Evolutionary conservation across 2,329 filamentous ascomycete species (phyloP).

Genomic region (Beauveria rudraprayagi): DNA sequence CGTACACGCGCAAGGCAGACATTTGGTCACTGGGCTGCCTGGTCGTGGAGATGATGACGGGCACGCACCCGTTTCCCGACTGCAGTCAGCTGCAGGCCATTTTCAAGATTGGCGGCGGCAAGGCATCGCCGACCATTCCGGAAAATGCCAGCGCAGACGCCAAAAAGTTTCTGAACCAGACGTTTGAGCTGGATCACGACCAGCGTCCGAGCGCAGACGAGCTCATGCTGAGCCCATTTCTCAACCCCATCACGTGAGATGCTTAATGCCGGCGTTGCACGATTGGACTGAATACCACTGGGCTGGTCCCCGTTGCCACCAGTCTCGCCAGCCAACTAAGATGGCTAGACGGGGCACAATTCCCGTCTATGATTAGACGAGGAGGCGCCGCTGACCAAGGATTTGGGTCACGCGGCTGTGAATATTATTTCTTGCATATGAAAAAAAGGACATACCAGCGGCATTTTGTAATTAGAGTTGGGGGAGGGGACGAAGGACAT

Average conservation of each 20-base stretch:
- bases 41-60: slow-evolving; percentile 99
- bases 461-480: slow-evolving; percentile 4
- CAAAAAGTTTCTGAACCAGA: slow-evolving; percentile 72
- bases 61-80: slow-evolving; percentile 90
- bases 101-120: slow-evolving; percentile 91
- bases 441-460: not conserved
- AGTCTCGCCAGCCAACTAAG: not conserved
- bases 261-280: not conserved
- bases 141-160: slow-evolving; percentile 80
- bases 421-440: slow-evolving; percentile 6
- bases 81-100: slow-evolving; percentile 96
- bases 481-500: not conserved
- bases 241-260: slow-evolving; percentile 59
- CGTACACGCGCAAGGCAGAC: slow-evolving; percentile 95
- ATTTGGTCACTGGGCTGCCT: slow-evolving; percentile 97
- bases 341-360: not conserved
- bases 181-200: slow-evolving; percentile 94
- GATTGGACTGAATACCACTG: not conserved
- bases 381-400: not conserved
- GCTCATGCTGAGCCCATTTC: slow-evolving; percentile 73
- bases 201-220: slow-evolving; percentile 88
- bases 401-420: not conserved
- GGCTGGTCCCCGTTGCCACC: slow-evolving; percentile 3
- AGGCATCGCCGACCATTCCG: slow-evolving; percentile 80
- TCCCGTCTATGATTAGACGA: not conserved